phyloP scores from a whole-genome alignment of 169 alveolate genomes.

The Eimeria sp. region DNA sequence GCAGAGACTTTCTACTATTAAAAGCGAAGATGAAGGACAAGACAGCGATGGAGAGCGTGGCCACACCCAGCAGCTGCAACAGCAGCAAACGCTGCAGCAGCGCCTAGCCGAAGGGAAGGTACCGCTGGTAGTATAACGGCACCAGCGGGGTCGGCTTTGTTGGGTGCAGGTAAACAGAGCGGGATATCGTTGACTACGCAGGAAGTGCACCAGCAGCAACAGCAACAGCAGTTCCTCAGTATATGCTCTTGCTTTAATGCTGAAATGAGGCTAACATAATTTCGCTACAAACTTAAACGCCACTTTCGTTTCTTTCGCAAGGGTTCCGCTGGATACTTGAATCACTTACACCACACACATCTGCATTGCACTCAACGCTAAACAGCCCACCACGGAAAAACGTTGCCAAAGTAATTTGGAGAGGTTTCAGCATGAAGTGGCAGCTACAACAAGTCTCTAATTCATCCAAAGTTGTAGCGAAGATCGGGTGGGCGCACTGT shows the following conservation, averaged over 20 bases:
- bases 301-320: not conserved
- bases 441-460: not conserved
- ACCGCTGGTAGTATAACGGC: slow-evolving; percentile 50
- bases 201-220: slow-evolving; percentile 51
- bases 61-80: slow-evolving; percentile 71
- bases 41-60: slow-evolving; percentile 58
- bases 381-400: not conserved
- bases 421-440: not conserved
- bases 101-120: slow-evolving; percentile 41
- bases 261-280: not conserved
- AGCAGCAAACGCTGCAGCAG: slow-evolving; percentile 76
- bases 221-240: not conserved
- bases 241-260: not conserved
- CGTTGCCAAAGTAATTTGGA: not conserved
- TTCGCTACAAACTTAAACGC: not conserved
- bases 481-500: not conserved
- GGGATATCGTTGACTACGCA: slow-evolving; percentile 35
- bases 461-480: not conserved
- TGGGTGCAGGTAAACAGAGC: slow-evolving; percentile 8
- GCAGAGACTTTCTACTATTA: slow-evolving; percentile 65
- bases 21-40: slow-evolving; percentile 53
- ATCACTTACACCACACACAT: not conserved
- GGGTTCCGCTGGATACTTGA: not conserved
- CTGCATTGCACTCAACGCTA: not conserved
- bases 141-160: slow-evolving; percentile 18